Evolutionary conservation across 331 rosid genomes (phyloP), one percentile per base, ranked within the genome.

Genomic region (Quercus tomentella): DNA sequence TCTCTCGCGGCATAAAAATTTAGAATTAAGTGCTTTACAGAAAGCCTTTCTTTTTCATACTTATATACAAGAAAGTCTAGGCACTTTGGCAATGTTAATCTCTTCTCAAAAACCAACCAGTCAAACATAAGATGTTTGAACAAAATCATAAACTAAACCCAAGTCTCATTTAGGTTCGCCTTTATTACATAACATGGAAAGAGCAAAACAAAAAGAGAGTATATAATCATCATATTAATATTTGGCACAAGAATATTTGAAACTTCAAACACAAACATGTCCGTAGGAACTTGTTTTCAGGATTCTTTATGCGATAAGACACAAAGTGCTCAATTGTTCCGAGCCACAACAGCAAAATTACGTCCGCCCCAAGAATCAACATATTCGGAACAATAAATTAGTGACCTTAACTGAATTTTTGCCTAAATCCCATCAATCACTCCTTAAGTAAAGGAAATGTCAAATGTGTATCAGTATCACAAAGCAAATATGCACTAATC

Each of bases 1-100:
- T 75, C 72, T 73, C 80, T 51, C 37, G n/a, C 7, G 58, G 73
- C 16, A 75, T 54, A 23, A 18, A 68, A 41, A 56, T 58, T 49
- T 75, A 26, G 56, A 68, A 45, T n/a, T 26, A 70, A 21, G 31
- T 37, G 33, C 78, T 67, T 78, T 67, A 6, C 72, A 76, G 66
- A 9, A 68, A 69, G 26, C 72, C 35, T 10, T 67, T 35, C 22
- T 45, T 85, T 21, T 58, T 70, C 17, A 1, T 49, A 49, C 54
- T 49, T 49, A 3, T 69, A 57, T 61, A 3, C 66, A 35, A 75
- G 45, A 75, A 62, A 55, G 51, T 25, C 41, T 37, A 62, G 30
- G 61, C 23, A 71, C 78, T 52, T 76, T 23, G 54, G 10, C 65
- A 7, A 25, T 58, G 11, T 33, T 60, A 51, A 76, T 45, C 41